phyloP scores from a whole-genome alignment of 306 rosid species.

The Malus orientalis region DNA sequence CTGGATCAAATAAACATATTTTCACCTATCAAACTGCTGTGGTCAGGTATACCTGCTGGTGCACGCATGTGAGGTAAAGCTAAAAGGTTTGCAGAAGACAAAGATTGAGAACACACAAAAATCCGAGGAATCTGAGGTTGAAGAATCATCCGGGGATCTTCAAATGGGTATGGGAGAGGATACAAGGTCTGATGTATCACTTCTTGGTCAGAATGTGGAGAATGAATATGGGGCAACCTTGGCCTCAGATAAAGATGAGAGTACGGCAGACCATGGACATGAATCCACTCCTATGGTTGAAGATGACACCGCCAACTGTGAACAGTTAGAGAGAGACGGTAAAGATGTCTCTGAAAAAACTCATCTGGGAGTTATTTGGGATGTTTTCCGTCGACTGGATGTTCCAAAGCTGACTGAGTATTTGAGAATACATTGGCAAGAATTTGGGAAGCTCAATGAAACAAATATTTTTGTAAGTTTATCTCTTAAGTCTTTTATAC shows the following conservation, averaged over 20 bases:
- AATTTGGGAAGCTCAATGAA: slow-evolving; percentile 38
- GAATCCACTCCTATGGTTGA: slow-evolving; percentile 32
- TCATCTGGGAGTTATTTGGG: slow-evolving; percentile 73
- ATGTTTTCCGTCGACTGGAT: slow-evolving; percentile 72
- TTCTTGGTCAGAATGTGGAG: slow-evolving; percentile 27
- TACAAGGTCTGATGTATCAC: slow-evolving; percentile 40
- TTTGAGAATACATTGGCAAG: slow-evolving; percentile 54
- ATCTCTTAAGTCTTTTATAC: neutral
- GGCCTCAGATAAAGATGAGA: slow-evolving; percentile 40
- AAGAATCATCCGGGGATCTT: slow-evolving; percentile 37
- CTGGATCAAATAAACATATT: slow-evolving; percentile 3
- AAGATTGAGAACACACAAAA: slow-evolving; percentile 33
- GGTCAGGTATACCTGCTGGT: slow-evolving; percentile 83
- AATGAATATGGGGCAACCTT: slow-evolving; percentile 23
- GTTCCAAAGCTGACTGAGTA: slow-evolving; percentile 66
- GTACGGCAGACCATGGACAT: slow-evolving; percentile 28
- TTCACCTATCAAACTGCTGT: slow-evolving; percentile 15
- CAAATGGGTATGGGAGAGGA: slow-evolving; percentile 31
- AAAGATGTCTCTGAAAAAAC: slow-evolving; percentile 37
- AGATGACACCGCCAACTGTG: slow-evolving; percentile 25
- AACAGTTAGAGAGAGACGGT: slow-evolving; percentile 31
- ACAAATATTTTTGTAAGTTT: slow-evolving; percentile 47
- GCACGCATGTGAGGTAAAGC: slow-evolving; percentile 63
- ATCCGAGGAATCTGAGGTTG: slow-evolving; percentile 32
- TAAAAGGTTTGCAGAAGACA: slow-evolving; percentile 40